Evolutionary conservation across 2,329 filamentous ascomycete species (phyloP).

Genomic region (Monilinia vaccinii-corymbosi): DNA sequence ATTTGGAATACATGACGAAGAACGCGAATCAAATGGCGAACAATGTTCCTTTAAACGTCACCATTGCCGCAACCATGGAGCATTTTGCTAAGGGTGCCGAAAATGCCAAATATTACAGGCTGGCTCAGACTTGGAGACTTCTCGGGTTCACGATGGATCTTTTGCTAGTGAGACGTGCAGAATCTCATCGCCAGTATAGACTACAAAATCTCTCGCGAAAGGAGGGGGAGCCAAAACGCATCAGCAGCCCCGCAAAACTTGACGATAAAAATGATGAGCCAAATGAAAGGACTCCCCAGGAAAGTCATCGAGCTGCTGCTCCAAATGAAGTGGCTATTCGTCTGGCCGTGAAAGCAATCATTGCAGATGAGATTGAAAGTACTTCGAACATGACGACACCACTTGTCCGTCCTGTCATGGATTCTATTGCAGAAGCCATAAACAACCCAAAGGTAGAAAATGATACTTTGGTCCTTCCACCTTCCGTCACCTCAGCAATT

Average conservation of each 20-base stretch:
- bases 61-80: slow-evolving; percentile 44
- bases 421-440: slow-evolving; percentile 21
- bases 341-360: slow-evolving; percentile 15
- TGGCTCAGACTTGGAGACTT: slow-evolving; percentile 57
- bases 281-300: slow-evolving; percentile 24
- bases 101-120: slow-evolving; percentile 44
- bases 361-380: slow-evolving; percentile 44
- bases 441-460: slow-evolving; percentile 28
- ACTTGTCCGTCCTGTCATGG: slow-evolving; percentile 42
- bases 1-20: slow-evolving; percentile 42
- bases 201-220: slow-evolving; percentile 20
- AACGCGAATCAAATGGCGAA: neutral
- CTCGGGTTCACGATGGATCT: slow-evolving; percentile 47
- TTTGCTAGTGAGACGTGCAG: slow-evolving; percentile 44
- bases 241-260: slow-evolving; percentile 14
- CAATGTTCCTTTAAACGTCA: slow-evolving; percentile 20
- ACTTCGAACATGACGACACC: slow-evolving; percentile 55
- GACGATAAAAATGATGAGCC: slow-evolving; percentile 6
- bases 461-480: slow-evolving; percentile 24
- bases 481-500: slow-evolving; percentile 17
- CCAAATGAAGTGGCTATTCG: slow-evolving; percentile 15
- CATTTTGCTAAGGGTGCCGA: slow-evolving; percentile 50
- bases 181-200: slow-evolving; percentile 47
- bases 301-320: slow-evolving; percentile 9
- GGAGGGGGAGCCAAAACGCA: slow-evolving; percentile 23